phyloP scores from a whole-genome alignment of 768 basidiomycete genomes.

The Boletus speciosus region DNA sequence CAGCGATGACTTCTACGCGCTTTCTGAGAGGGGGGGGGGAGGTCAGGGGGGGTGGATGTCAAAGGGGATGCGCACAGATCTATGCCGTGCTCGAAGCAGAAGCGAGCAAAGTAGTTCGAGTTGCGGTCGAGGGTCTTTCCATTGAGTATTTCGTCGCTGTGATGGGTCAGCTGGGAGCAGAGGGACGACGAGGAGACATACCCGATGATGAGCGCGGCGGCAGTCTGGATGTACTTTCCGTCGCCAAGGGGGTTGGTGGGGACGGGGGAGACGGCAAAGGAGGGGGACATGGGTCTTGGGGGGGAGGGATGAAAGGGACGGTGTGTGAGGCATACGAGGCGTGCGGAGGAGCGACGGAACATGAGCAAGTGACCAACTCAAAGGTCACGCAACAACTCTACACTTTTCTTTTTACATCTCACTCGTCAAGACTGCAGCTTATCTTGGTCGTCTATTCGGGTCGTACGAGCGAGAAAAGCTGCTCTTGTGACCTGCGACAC shows the following conservation, averaged over 20 bases:
- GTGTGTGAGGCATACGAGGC: not conserved
- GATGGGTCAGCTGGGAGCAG: not conserved
- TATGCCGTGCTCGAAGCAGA: constrained; percentile 84
- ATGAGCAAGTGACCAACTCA: not conserved
- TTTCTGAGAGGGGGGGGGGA: constrained; percentile 44
- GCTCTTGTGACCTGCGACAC: constrained; percentile 13
- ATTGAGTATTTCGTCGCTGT: constrained; percentile 87
- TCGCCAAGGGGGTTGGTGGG: not conserved
- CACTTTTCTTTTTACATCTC: no score
- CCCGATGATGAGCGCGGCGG: constrained; percentile 78
- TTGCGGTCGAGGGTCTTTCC: constrained; percentile 86
- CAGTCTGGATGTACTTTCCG: constrained; percentile 53
- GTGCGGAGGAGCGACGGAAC: constrained; percentile 13
- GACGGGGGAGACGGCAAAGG: not conserved
- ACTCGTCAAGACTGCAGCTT: no score
- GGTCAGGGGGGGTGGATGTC: not conserved
- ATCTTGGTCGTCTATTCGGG: not conserved
- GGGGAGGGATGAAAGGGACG: not conserved
- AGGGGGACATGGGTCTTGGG: not conserved
- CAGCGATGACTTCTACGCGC: constrained; percentile 87
- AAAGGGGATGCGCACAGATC: constrained; percentile 51
- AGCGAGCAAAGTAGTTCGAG: constrained; percentile 83
- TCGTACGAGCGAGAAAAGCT: not conserved
- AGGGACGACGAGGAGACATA: constrained; percentile 24
- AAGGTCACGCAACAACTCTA: no score